Percentiles rank a stretch among this genome's conserved stretches.
phyloP scores from a whole-genome alignment of 2,329 filamentous ascomycete genomes.

The Biscogniauxia sp. region DNA sequence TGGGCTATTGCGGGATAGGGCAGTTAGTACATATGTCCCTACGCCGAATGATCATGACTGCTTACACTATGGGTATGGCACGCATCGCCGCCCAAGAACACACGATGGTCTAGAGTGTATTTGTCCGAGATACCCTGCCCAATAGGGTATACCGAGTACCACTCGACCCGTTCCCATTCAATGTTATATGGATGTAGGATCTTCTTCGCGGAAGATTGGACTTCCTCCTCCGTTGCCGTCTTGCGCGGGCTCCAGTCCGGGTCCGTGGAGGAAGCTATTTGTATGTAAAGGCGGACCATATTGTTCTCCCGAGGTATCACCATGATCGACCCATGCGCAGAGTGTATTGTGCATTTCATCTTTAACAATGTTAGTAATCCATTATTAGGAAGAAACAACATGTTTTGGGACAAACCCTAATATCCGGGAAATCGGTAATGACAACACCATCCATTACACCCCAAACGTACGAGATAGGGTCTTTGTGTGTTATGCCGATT shows the following conservation, averaged over 20 bases:
- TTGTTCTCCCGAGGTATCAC: constrained; percentile 68
- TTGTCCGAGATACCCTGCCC: constrained; percentile 70
- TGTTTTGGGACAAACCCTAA: constrained; percentile 52
- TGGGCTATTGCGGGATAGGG: constrained; percentile 55
- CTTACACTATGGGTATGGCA: constrained; percentile 74
- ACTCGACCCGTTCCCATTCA: constrained; percentile 65
- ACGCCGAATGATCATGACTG: constrained; percentile 9
- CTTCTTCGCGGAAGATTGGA: constrained; percentile 62
- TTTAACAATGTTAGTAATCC: constrained; percentile 28
- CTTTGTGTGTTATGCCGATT: constrained; percentile 69
- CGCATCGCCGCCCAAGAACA: constrained; percentile 76
- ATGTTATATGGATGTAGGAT: constrained; percentile 67
- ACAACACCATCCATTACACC: constrained; percentile 74
- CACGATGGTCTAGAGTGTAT: constrained; percentile 65
- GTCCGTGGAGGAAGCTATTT: constrained; percentile 61
- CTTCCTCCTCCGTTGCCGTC: constrained; percentile 61
- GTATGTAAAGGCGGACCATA: constrained; percentile 66
- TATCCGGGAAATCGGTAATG: constrained; percentile 72
- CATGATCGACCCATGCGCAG: constrained; percentile 72
- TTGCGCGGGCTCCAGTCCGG: constrained; percentile 60
- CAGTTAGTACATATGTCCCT: constrained; percentile 3
- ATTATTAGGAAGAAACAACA: not conserved
- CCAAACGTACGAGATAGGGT: constrained; percentile 71
- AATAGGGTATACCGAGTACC: constrained; percentile 76
- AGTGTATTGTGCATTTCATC: constrained; percentile 77